Conservation (phyloP, 305 asterid genomes). For the Fraxinus paxiana region DNA sequence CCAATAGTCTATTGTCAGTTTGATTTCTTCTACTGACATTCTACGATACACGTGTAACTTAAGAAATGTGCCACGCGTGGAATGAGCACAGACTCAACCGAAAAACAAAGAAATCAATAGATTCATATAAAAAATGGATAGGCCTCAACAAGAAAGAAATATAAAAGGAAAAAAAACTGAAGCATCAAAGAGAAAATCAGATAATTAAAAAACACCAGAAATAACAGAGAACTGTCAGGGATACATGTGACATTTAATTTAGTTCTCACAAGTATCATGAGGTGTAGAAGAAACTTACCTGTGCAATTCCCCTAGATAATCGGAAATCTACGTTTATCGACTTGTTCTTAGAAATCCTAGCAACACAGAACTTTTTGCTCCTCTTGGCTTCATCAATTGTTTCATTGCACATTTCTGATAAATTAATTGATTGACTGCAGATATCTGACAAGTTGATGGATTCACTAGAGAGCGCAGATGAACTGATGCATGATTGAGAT, state of each 20-base stretch:
- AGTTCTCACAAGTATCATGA: constrained; percentile 25
- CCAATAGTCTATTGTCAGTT: constrained; percentile 2
- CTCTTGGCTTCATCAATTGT: constrained; percentile 53
- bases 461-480: constrained; percentile 36
- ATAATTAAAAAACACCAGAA: constrained; percentile 7
- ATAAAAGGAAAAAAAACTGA: constrained; percentile 12
- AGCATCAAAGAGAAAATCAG: constrained; percentile 13
- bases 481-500: constrained; percentile 35
- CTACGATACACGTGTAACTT: background rate
- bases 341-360: constrained; percentile 71
- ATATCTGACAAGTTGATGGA: constrained; percentile 50
- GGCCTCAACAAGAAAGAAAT: background rate
- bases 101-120: constrained; percentile 11
- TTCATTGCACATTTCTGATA: constrained; percentile 51
- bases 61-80: background rate
- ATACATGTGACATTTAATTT: constrained; percentile 11
- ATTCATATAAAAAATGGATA: constrained; percentile 12
- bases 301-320: constrained; percentile 92
- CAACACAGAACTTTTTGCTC: constrained; percentile 62
- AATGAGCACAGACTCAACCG: background rate
- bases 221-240: constrained; percentile 10
- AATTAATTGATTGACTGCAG: constrained; percentile 45
- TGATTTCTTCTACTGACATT: background rate
- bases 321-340: constrained; percentile 93
- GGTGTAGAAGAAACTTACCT: constrained; percentile 46